These are phyloP conservation scores for Salix brachista DNA, from an alignment of 345 rosid species.

Conservation along the genomic window DNA sequence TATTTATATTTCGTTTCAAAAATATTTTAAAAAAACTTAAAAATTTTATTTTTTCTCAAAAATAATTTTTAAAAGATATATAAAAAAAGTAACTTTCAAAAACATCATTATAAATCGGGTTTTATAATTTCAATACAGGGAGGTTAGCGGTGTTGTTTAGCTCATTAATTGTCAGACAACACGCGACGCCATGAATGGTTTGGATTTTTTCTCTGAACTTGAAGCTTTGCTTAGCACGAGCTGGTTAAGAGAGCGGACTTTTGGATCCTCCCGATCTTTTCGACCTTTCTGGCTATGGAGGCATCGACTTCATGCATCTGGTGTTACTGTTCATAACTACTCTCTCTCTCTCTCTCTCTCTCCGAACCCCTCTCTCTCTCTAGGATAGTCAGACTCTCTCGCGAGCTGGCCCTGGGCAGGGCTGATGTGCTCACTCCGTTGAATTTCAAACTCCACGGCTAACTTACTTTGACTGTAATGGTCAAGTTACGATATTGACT, in stretches of 20 bases:
- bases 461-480: conserved; percentile 11
- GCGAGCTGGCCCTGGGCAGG: neutral
- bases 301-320: conserved; percentile 5
- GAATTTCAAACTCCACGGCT: neutral
- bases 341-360: neutral
- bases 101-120: too few species aligned
- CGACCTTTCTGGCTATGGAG: conserved; percentile 21
- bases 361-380: neutral
- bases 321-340: neutral
- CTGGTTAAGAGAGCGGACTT: neutral
- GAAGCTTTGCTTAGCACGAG: neutral
- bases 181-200: conserved; percentile 1
- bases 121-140: too few species aligned
- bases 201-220: neutral
- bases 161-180: neutral
- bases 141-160: neutral
- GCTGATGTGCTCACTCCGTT: neutral
- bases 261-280: conserved; percentile 13
- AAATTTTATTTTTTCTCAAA: too few species aligned
- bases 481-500: too few species aligned
- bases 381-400: neutral
- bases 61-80: too few species aligned
- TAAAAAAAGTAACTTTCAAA: too few species aligned
- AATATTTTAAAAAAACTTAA: too few species aligned
- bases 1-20: too few species aligned